Evolutionary conservation across 2,329 filamentous ascomycete species (phyloP).

Genomic region (Paecilomyces variotii): DNA sequence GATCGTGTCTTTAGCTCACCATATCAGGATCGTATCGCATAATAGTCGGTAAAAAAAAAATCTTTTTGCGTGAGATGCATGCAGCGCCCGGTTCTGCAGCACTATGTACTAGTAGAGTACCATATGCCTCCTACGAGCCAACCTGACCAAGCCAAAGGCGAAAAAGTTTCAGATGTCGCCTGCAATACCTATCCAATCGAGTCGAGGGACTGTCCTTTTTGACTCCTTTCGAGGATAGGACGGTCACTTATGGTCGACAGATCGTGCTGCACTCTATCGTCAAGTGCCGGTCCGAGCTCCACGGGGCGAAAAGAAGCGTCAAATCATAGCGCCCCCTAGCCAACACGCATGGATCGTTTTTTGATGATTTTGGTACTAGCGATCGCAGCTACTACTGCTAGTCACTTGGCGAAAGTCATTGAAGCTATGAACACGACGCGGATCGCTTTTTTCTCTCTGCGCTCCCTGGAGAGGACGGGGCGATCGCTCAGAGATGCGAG

Average conservation of each 20-base stretch:
- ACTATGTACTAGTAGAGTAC: not conserved
- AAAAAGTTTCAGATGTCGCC: not conserved
- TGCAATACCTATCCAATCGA: not conserved
- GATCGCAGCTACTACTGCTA: not conserved
- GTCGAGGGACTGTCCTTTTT: not conserved
- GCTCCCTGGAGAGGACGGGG: not conserved
- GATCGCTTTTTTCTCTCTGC: not conserved
- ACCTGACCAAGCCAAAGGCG: not conserved
- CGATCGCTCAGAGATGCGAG: not conserved
- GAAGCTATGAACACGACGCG: not conserved
- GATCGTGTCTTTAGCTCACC: not conserved
- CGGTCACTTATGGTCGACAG: not conserved
- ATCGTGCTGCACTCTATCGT: not conserved
- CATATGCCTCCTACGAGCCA: not conserved
- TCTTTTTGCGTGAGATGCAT: not conserved
- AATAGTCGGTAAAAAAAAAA: not conserved
- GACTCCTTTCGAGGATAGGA: not conserved
- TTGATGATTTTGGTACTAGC: not conserved
- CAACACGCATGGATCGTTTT: not conserved
- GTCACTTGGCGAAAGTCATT: not conserved
- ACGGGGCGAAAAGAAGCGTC: not conserved
- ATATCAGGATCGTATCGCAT: not conserved
- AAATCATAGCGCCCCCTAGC: not conserved
- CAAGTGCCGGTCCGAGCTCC: not conserved
- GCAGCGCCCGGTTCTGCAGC: not conserved